Evolutionary conservation across 805 yeast species (phyloP).

Genomic region (Lipomyces starkeyi): DNA sequence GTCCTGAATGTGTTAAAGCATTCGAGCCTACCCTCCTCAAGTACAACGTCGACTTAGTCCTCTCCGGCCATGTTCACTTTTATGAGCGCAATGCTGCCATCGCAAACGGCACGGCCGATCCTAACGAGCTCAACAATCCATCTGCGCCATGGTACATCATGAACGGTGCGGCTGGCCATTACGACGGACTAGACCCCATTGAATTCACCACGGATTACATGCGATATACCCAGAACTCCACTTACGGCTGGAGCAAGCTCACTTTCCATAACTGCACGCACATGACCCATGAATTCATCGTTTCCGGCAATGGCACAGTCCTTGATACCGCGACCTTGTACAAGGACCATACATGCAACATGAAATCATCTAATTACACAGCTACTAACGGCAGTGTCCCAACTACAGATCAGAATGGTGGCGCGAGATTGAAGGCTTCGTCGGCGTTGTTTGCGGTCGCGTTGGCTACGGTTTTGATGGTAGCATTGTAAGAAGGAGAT

Average conservation of each 20-base stretch:
- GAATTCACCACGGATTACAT: not conserved
- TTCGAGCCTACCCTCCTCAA: slow-evolving; percentile 40
- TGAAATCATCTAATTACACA: not conserved
- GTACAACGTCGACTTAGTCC: slow-evolving; percentile 40
- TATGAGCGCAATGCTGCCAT: slow-evolving; percentile 40
- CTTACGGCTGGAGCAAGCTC: slow-evolving; percentile 43
- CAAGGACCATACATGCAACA: slow-evolving; percentile 36
- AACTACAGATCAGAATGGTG: not conserved
- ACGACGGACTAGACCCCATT: slow-evolving; percentile 40
- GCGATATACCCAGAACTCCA: slow-evolving; percentile 14
- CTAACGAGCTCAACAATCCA: slow-evolving; percentile 42
- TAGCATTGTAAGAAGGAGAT: not conserved
- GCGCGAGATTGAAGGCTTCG: not conserved
- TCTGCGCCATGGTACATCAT: slow-evolving; percentile 43
- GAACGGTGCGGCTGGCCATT: slow-evolving; percentile 44
- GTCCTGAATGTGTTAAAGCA: slow-evolving; percentile 19
- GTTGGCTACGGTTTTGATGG: not conserved
- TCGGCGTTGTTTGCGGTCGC: not conserved
- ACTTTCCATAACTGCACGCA: slow-evolving; percentile 46
- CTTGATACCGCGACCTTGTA: slow-evolving; percentile 43
- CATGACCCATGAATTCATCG: slow-evolving; percentile 44
- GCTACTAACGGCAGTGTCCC: not conserved
- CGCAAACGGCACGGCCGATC: slow-evolving; percentile 37
- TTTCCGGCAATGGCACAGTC: slow-evolving; percentile 40
- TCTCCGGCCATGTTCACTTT: slow-evolving; percentile 42